A percentile compares a stretch with the other conserved stretches of the same genome.
These are phyloP conservation scores for Pichiaceae sp. DNA, from an alignment of 1,139 yeast genomes.

Conservation along the genomic window DNA sequence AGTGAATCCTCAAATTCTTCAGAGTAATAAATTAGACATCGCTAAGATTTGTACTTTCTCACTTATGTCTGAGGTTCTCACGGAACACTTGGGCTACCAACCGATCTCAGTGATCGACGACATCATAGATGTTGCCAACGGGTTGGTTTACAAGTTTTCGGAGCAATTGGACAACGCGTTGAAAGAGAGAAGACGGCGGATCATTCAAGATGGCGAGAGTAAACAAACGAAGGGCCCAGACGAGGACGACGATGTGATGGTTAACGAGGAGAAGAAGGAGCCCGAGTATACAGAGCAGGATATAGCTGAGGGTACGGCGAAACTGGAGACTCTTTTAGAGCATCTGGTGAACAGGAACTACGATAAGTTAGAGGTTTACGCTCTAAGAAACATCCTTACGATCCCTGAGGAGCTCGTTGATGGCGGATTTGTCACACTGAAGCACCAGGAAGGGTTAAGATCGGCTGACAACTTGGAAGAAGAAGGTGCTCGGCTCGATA, in stretches of 20 bases:
- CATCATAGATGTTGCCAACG: slow-evolving; percentile 82
- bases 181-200: slow-evolving; percentile 23
- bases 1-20: too few relatives aligned
- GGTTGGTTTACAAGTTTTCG: slow-evolving; percentile 75
- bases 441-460: slow-evolving; percentile 57
- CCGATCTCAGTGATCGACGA: slow-evolving; percentile 86
- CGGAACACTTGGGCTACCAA: slow-evolving; percentile 83
- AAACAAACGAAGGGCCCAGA: slow-evolving; percentile 5
- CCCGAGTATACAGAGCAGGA: slow-evolving; percentile 29
- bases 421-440: slow-evolving; percentile 58
- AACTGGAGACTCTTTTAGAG: slow-evolving; percentile 71
- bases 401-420: slow-evolving; percentile 63
- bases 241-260: slow-evolving; percentile 21
- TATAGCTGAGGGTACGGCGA: slow-evolving; percentile 69
- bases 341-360: slow-evolving; percentile 75
- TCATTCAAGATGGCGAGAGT: slow-evolving; percentile 14
- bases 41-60: background rate
- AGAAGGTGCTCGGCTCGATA: slow-evolving; percentile 27
- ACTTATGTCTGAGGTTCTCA: slow-evolving; percentile 40
- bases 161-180: slow-evolving; percentile 70
- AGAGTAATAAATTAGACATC: background rate
- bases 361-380: slow-evolving; percentile 80
- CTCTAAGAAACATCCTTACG: slow-evolving; percentile 65
- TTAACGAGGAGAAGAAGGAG: slow-evolving; percentile 10
- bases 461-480: slow-evolving; percentile 14